Evolutionary conservation across 2,329 filamentous ascomycete species (phyloP), one percentile per base, ranked within the genome.

Genomic region (Davidsoniella australis): DNA sequence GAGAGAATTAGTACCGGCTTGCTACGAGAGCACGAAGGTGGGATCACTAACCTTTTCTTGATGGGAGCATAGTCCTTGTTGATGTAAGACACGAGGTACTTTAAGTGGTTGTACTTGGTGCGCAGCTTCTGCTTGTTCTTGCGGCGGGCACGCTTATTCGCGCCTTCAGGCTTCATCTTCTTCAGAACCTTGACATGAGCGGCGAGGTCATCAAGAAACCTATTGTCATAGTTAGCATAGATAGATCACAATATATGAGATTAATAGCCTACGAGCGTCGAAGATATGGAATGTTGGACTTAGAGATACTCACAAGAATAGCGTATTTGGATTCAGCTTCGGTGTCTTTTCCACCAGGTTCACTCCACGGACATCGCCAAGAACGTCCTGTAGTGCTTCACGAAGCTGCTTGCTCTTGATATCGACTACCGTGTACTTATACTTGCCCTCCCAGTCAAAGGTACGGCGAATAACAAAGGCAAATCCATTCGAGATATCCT

Each of bases 381-480:
- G 63, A 39, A 65, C 59, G 41, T 65, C 62, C 46, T 64, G 62
- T 29, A 66, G 68, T 18, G 76, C 78, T 54, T 86, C 78, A 6
- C 81, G 80, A 3, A 94, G 69, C 14, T 77, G 65, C 56, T 86
- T 86, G 60, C 85, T 91, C 65, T 88, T 91, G 63, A 94, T 83
- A 56, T 94, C 85, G 45, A 94, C 77, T 12, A 80, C 66, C 0
- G 86, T 87, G 58, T 61, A 59, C 57, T 76, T 70, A 57, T 85
- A 88, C 58, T 86, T 86, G 54, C 85, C 85, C 56, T 91, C 83
- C 9, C 17, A 37, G 44, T 46, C 17, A 16, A 46, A 38, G 5
- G 4, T 37, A 24, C 44, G 44, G 16, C 26, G 26, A 17, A 46
- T n/a, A 7, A 20, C 26, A 17, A 46, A 46, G 17, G 44, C 44